These are phyloP conservation scores for Sungouiozyma intestinalis DNA, from an alignment of 805 yeast genomes.

Conservation along the genomic window DNA sequence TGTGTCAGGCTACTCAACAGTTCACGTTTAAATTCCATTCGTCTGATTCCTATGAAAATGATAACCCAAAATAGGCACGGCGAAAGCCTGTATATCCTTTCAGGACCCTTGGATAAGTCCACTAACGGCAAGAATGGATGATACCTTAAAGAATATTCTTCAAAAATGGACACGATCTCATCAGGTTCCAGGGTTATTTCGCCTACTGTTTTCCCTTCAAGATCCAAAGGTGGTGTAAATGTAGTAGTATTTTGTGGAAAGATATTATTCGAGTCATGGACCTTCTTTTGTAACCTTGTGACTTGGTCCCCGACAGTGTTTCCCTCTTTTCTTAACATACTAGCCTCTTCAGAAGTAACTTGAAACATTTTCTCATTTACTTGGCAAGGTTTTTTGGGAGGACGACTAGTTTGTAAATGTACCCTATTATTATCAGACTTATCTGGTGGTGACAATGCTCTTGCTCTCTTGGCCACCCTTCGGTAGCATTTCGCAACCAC, in stretches of 20 bases:
- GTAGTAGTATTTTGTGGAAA: neutral
- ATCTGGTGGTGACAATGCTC: no score
- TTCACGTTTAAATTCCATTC: slow-evolving; percentile 27
- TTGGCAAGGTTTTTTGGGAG: no score
- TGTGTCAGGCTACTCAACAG: slow-evolving; percentile 56
- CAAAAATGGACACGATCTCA: slow-evolving; percentile 50
- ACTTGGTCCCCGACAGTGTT: neutral
- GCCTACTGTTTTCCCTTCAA: slow-evolving; percentile 62
- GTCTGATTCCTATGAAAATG: slow-evolving; percentile 68
- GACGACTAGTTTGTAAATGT: no score
- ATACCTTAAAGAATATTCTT: slow-evolving; percentile 61
- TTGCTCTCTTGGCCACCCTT: slow-evolving; percentile 78
- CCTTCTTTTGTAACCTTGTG: neutral
- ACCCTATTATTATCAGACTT: no score
- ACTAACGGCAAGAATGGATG: slow-evolving; percentile 85
- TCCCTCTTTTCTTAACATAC: neutral
- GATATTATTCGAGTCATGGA: neutral
- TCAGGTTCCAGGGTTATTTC: slow-evolving; percentile 46
- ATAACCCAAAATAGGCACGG: slow-evolving; percentile 93
- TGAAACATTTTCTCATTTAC: no score
- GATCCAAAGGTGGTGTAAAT: slow-evolving; percentile 13
- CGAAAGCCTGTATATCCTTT: slow-evolving; percentile 63
- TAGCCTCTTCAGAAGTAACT: neutral
- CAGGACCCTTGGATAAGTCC: slow-evolving; percentile 73
- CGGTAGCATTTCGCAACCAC: slow-evolving; percentile 72